Conservation (phyloP, 768 basidiomycete species). For the Boletus patriciae region DNA sequence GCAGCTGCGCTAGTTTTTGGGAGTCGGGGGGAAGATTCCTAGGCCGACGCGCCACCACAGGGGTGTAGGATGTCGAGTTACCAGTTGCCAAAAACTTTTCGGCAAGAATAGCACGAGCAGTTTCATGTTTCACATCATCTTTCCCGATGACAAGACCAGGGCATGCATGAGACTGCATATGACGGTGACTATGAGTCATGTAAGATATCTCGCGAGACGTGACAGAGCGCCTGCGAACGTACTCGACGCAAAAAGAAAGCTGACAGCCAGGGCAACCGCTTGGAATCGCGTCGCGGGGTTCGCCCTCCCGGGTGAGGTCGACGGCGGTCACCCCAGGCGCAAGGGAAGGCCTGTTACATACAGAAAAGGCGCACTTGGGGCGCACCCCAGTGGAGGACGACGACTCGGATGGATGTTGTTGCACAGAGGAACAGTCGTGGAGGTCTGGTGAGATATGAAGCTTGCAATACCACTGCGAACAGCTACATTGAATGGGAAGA, state of each 20-base stretch:
- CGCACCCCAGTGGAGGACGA: conserved; percentile 26
- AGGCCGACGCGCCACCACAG: conserved; percentile 27
- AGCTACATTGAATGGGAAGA: conserved; percentile 71
- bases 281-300: neutral
- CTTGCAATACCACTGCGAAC: conserved; percentile 59
- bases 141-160: conserved; percentile 18
- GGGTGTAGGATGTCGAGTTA: conserved; percentile 21
- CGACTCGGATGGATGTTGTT: neutral
- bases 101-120: conserved; percentile 53
- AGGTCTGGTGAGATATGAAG: conserved; percentile 57
- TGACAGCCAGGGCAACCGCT: conserved; percentile 54
- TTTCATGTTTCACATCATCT: conserved; percentile 39
- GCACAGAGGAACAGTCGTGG: conserved; percentile 52
- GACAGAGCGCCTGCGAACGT: conserved; percentile 20
- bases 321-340: conserved; percentile 37
- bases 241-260: conserved; percentile 66
- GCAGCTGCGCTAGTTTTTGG: conserved; percentile 51
- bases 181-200: conserved; percentile 55
- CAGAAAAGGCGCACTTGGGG: conserved; percentile 49
- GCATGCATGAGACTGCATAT: conserved; percentile 63
- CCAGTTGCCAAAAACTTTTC: conserved; percentile 45
- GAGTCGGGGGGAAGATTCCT: conserved; percentile 47
- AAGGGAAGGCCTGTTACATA: conserved; percentile 59
- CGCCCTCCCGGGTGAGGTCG: neutral
- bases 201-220: conserved; percentile 9